phyloP scores from a whole-genome alignment of 129 eudicot genomes.

The Centrapalus pauciflorus region DNA sequence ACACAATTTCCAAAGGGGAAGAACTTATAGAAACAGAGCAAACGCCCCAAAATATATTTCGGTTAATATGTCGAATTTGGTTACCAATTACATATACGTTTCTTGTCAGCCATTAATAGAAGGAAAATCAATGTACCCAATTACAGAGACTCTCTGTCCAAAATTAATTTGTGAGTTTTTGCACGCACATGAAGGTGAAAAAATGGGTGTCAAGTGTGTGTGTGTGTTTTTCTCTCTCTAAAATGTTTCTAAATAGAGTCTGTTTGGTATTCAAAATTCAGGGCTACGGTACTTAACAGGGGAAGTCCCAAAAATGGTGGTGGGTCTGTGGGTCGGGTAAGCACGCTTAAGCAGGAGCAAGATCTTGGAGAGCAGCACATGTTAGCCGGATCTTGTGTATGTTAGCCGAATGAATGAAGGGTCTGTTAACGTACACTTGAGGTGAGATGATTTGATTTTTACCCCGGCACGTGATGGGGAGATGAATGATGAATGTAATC shows the following conservation, averaged over 20 bases:
- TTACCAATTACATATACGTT: background rate
- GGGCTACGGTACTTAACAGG: constrained; percentile 23
- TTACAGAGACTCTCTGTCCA: background rate
- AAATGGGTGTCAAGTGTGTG: background rate
- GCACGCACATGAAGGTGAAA: constrained; percentile 17
- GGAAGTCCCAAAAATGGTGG: constrained; percentile 22
- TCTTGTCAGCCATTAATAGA: background rate
- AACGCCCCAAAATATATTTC: background rate
- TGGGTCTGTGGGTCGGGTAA: constrained; percentile 41
- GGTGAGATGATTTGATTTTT: constrained; percentile 18
- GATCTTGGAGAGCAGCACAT: constrained; percentile 25
- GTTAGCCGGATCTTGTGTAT: constrained; percentile 36
- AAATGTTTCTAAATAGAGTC: background rate
- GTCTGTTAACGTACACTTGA: constrained; percentile 27
- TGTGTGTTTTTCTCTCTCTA: background rate
- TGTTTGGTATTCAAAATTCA: background rate
- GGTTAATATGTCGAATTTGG: background rate
- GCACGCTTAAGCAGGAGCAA: constrained; percentile 12
- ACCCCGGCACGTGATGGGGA: constrained; percentile 40
- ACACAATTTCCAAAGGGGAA: background rate
- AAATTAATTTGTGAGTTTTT: background rate
- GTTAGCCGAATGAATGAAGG: constrained; percentile 26
- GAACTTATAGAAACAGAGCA: constrained; percentile 4
- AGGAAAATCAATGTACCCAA: background rate
- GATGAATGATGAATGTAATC: constrained; percentile 18